phyloP scores from a whole-genome alignment of 2,329 filamentous ascomycete genomes.

The Xylaria sp. region DNA sequence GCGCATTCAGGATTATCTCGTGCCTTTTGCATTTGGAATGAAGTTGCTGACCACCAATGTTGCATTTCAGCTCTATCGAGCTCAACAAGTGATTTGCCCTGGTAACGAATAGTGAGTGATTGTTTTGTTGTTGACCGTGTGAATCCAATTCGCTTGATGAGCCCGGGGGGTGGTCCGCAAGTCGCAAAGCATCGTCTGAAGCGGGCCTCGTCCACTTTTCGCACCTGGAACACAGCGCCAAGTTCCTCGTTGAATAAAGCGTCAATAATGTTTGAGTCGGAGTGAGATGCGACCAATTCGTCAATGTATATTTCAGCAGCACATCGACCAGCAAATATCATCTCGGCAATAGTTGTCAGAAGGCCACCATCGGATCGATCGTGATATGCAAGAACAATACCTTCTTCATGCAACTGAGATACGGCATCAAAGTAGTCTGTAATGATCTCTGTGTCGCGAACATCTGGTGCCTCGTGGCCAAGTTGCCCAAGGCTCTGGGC shows the following conservation, averaged over 20 bases:
- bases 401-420: constrained; percentile 67
- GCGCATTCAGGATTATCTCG: constrained; percentile 90
- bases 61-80: constrained; percentile 79
- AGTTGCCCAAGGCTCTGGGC: constrained; percentile 90
- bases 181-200: constrained; percentile 93
- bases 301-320: constrained; percentile 89
- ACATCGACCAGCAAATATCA: constrained; percentile 97
- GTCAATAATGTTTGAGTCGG: constrained; percentile 73
- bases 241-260: constrained; percentile 96
- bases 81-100: constrained; percentile 73
- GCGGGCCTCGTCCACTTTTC: constrained; percentile 81
- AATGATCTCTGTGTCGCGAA: constrained; percentile 82
- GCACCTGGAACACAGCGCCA: constrained; percentile 94
- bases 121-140: constrained; percentile 77
- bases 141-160: constrained; percentile 85
- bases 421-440: constrained; percentile 93
- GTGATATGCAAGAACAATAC: constrained; percentile 42
- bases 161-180: constrained; percentile 81
- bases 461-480: constrained; percentile 85
- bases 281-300: constrained; percentile 70
- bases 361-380: constrained; percentile 39
- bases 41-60: constrained; percentile 88
- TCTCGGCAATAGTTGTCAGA: constrained; percentile 81
- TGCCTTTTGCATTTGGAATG: constrained; percentile 88
- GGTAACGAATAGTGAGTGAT: constrained; percentile 78